Conservation (phyloP, 192 early-diverging fungal species). For the Diversispora eburnea region DNA sequence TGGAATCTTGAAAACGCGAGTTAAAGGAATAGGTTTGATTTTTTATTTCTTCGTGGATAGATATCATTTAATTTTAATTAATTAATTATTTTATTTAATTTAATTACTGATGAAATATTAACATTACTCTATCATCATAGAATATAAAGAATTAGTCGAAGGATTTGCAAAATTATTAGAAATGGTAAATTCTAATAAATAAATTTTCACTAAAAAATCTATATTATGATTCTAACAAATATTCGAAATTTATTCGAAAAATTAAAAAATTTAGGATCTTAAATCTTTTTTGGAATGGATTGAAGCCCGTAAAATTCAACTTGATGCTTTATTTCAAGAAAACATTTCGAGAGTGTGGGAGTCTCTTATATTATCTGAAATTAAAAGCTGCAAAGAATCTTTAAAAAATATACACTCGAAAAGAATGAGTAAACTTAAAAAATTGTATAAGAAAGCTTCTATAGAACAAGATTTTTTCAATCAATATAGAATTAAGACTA, state of each 20-base stretch:
- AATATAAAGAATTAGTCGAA: slow-evolving; percentile 50
- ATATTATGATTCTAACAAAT: neutral
- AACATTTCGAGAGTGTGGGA: slow-evolving; percentile 58
- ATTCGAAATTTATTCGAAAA: neutral
- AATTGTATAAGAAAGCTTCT: slow-evolving; percentile 39
- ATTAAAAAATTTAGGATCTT: slow-evolving; percentile 45
- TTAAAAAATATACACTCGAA: slow-evolving; percentile 44
- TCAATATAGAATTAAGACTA: slow-evolving; percentile 52
- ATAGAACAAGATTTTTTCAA: slow-evolving; percentile 47
- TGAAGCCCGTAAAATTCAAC: slow-evolving; percentile 42
- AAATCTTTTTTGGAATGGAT: slow-evolving; percentile 57
- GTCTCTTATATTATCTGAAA: slow-evolving; percentile 45
- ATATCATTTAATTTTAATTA: neutral
- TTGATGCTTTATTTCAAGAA: slow-evolving; percentile 58
- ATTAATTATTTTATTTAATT: neutral
- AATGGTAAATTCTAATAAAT: slow-evolving; percentile 35
- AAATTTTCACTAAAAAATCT: neutral
- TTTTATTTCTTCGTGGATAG: too few species aligned
- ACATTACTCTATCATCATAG: slow-evolving; percentile 8
- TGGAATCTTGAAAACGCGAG: slow-evolving; percentile 40
- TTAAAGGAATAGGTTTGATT: slow-evolving; percentile 32
- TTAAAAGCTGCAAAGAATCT: slow-evolving; percentile 48
- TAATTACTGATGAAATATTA: too few species aligned
- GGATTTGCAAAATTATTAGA: slow-evolving; percentile 55
- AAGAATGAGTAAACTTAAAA: slow-evolving; percentile 51